Evolutionary conservation across 345 rosid genomes (phyloP).

Genomic region (Sisymbrium altissimum): DNA sequence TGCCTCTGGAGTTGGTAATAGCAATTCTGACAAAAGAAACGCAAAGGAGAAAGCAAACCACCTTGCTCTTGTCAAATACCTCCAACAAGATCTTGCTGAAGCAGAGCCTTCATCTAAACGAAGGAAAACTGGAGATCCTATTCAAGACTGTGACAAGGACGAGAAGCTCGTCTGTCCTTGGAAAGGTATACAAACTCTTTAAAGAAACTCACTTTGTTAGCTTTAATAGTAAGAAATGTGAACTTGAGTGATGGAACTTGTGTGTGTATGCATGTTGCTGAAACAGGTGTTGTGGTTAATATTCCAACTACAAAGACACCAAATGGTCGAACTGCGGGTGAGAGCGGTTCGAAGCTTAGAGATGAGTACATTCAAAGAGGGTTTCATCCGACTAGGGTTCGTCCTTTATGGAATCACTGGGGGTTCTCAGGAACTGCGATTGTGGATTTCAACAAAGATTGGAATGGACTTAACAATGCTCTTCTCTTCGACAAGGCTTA

Average conservation of each 20-base stretch:
- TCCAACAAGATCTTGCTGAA: constrained; percentile 52
- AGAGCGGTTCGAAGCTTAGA: constrained; percentile 86
- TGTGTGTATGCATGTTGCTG: not conserved
- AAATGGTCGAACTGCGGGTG: constrained; percentile 72
- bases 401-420: constrained; percentile 67
- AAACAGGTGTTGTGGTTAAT: constrained; percentile 70
- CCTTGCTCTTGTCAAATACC: constrained; percentile 71
- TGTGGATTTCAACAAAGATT: constrained; percentile 82
- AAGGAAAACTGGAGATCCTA: constrained; percentile 25
- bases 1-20: constrained; percentile 92
- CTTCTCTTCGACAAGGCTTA: constrained; percentile 82
- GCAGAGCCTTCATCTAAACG: constrained; percentile 43
- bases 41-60: constrained; percentile 78
- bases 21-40: constrained; percentile 66
- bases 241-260: not conserved
- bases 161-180: constrained; percentile 92
- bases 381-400: constrained; percentile 80
- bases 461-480: constrained; percentile 89
- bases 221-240: not conserved
- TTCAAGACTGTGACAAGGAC: constrained; percentile 47
- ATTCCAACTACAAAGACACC: constrained; percentile 58
- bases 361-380: constrained; percentile 80
- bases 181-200: constrained; percentile 36
- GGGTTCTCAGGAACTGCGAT: constrained; percentile 86
- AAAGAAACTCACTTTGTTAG: not conserved